Percentiles rank a stretch among this genome's conserved stretches.
phyloP scores from a whole-genome alignment of 129 eudicot species.

The Lactuca saligna region DNA sequence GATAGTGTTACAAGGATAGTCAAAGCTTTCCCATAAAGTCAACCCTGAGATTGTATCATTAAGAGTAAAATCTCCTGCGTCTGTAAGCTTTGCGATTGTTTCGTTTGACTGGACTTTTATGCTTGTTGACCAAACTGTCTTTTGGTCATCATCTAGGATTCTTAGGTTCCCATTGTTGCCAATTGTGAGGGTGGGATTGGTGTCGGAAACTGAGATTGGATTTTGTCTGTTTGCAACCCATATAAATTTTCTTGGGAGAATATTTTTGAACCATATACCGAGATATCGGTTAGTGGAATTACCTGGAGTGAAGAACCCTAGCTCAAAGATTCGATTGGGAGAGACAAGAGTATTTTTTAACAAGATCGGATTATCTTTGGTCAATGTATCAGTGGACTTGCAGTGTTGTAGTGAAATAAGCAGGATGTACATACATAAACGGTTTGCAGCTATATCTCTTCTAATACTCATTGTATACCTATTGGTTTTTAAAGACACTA shows the following conservation, averaged over 20 bases:
- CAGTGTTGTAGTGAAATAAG: not conserved
- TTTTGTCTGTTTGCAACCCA: constrained; percentile 36
- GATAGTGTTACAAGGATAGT: constrained; percentile 28
- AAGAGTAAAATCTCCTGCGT: constrained; percentile 27
- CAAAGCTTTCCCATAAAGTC: constrained; percentile 37
- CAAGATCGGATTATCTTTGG: constrained; percentile 9
- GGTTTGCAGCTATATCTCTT: not conserved
- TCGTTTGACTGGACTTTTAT: not conserved
- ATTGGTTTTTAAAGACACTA: not conserved
- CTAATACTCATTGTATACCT: not conserved
- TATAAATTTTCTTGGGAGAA: not conserved
- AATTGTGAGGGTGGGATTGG: constrained; percentile 7
- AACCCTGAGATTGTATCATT: constrained; percentile 9
- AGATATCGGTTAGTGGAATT: constrained; percentile 25
- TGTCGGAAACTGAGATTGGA: constrained; percentile 14
- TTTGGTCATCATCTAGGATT: constrained; percentile 19
- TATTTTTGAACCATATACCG: constrained; percentile 31
- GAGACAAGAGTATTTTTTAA: constrained; percentile 25
- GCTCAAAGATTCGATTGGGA: constrained; percentile 21
- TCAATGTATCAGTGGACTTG: constrained; percentile 10
- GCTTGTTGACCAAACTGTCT: constrained; percentile 26
- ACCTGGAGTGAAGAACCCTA: constrained; percentile 34
- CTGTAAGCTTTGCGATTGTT: constrained; percentile 19
- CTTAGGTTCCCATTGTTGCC: constrained; percentile 21
- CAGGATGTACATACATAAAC: not conserved